A percentile compares a stretch with the other conserved stretches of the same genome.
These are phyloP conservation scores for Mycena albidolilacea DNA, from an alignment of 768 basidiomycete genomes.

Conservation along the genomic window DNA sequence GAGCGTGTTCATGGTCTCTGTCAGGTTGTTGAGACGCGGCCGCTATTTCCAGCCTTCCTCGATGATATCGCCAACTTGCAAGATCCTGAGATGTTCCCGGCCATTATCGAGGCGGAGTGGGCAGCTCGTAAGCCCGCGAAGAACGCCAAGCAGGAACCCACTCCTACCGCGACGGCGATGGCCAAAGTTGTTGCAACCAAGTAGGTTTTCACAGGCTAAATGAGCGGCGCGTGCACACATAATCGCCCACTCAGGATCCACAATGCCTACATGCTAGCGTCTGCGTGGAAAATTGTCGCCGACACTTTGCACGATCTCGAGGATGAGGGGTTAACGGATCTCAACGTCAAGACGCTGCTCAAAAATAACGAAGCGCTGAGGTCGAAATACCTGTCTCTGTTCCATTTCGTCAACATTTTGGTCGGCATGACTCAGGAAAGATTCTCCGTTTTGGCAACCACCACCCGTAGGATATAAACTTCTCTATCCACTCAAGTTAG, in stretches of 20 bases:
- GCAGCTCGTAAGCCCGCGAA: slow-evolving; percentile 61
- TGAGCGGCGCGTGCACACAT: slow-evolving; percentile 10
- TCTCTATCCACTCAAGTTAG: neutral
- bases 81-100: slow-evolving; percentile 74
- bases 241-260: slow-evolving; percentile 69
- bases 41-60: slow-evolving; percentile 65
- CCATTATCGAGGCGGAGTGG: slow-evolving; percentile 71
- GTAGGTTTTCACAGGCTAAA: slow-evolving; percentile 50
- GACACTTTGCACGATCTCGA: slow-evolving; percentile 70
- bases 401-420: slow-evolving; percentile 72
- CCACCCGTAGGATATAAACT: slow-evolving; percentile 67
- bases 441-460: slow-evolving; percentile 79
- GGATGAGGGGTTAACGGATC: slow-evolving; percentile 69
- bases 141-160: slow-evolving; percentile 46
- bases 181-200: slow-evolving; percentile 73
- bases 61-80: slow-evolving; percentile 79
- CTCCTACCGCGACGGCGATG: slow-evolving; percentile 63
- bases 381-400: slow-evolving; percentile 73
- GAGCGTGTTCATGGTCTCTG: slow-evolving; percentile 18
- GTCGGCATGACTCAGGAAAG: slow-evolving; percentile 74
- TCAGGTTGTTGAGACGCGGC: slow-evolving; percentile 6
- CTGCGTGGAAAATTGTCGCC: slow-evolving; percentile 84
- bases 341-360: slow-evolving; percentile 67
- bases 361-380: slow-evolving; percentile 66
- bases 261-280: slow-evolving; percentile 86